Evolutionary conservation across 176 grass and related monocot species (phyloP).

Genomic region (Guadua angustifolia): DNA sequence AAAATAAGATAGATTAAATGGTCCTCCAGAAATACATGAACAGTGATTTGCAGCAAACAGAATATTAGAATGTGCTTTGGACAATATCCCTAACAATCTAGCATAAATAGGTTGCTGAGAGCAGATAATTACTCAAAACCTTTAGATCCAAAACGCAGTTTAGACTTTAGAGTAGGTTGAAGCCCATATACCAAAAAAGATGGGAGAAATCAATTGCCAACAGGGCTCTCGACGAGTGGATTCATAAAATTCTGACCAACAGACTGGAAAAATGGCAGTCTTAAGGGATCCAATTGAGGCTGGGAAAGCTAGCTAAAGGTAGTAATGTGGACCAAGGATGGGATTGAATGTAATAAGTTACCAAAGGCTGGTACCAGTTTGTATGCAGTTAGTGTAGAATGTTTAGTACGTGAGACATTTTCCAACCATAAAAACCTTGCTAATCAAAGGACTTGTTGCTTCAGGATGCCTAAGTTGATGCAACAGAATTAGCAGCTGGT

Average conservation of each 20-base stretch:
- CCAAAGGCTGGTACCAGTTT: neutral
- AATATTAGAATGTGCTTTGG: neutral
- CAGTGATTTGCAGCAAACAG: neutral
- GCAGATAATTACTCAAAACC: neutral
- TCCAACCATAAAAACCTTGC: neutral
- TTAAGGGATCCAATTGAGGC: neutral
- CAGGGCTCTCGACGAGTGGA: neutral
- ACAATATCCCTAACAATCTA: neutral
- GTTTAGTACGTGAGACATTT: neutral
- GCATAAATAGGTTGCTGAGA: neutral
- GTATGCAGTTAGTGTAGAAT: neutral
- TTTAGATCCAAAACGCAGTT: neutral
- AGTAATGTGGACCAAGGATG: neutral
- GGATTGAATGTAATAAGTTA: constrained; percentile 26
- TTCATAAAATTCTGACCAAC: neutral
- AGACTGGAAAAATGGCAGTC: neutral
- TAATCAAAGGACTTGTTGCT: constrained; percentile 18
- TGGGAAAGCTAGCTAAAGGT: neutral
- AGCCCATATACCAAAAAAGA: neutral
- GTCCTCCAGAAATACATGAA: constrained; percentile 29
- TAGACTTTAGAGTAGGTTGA: neutral
- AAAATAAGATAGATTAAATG: constrained; percentile 19
- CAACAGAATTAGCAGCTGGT: neutral
- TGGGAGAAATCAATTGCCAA: neutral
- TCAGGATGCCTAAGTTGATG: neutral